Conservation (phyloP, 2,329 filamentous ascomycete species). For the Dactylonectria macrodidyma region DNA sequence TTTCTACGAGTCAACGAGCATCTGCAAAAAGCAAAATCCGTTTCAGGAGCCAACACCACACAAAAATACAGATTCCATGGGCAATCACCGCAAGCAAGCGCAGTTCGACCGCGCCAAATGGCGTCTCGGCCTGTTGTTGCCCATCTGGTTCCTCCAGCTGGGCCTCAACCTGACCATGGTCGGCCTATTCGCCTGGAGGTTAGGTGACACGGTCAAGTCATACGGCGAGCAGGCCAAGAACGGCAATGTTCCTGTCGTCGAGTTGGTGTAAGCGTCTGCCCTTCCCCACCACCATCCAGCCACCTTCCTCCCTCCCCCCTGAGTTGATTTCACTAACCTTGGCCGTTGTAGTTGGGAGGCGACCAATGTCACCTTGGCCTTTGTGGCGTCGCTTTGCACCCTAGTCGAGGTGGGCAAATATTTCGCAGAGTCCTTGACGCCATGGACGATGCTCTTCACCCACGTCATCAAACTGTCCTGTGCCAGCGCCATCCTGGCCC, state of each 20-base stretch:
- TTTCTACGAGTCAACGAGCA: too few species aligned
- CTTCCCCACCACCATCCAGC: background rate
- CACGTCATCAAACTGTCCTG: conserved; percentile 66
- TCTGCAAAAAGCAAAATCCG: conserved; percentile 1
- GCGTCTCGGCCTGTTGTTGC: conserved; percentile 63
- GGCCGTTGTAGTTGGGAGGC: conserved; percentile 65
- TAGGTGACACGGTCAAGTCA: conserved; percentile 62
- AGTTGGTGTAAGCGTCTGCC: conserved; percentile 64
- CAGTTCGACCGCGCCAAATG: conserved; percentile 68
- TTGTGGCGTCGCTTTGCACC: conserved; percentile 62
- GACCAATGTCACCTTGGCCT: conserved; percentile 65
- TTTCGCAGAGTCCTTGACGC: conserved; percentile 66
- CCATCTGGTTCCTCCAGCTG: conserved; percentile 66
- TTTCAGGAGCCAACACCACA: background rate
- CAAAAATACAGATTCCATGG: conserved; percentile 47
- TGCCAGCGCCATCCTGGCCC: conserved; percentile 61
- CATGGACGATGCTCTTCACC: conserved; percentile 67
- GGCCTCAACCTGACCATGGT: conserved; percentile 62
- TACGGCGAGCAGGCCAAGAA: conserved; percentile 58
- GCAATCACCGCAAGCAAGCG: conserved; percentile 64
- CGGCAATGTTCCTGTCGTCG: conserved; percentile 59
- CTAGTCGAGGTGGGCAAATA: conserved; percentile 63
- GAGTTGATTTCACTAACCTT: background rate
- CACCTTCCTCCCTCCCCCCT: background rate
- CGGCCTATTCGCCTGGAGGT: conserved; percentile 68